These are phyloP conservation scores for Solanum dulcamara DNA, from an alignment of 257 asterid species.

Conservation along the genomic window DNA sequence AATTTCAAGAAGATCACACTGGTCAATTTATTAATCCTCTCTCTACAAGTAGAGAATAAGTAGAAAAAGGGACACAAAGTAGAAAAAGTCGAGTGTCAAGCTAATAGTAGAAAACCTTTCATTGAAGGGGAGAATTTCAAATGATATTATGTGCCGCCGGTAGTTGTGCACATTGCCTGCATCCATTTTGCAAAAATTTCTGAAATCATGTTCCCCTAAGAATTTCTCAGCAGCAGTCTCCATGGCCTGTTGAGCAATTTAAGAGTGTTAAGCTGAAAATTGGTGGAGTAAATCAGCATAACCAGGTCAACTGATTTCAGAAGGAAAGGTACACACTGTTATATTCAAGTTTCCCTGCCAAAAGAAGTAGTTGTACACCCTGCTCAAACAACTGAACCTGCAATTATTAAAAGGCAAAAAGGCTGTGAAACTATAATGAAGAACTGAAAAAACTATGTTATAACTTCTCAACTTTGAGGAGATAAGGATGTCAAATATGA, in stretches of 20 bases:
- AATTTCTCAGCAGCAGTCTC: slow-evolving; percentile 73
- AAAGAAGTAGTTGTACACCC: slow-evolving; percentile 90
- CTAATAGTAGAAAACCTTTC: slow-evolving; percentile 46
- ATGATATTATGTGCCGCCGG: slow-evolving; percentile 45
- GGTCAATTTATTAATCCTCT: neutral
- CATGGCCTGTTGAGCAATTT: slow-evolving; percentile 49
- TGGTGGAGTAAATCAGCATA: neutral
- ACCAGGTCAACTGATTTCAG: neutral
- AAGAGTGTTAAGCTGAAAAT: slow-evolving; percentile 2
- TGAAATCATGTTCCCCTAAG: slow-evolving; percentile 89
- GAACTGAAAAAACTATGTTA: neutral
- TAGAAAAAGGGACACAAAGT: neutral
- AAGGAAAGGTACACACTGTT: slow-evolving; percentile 25
- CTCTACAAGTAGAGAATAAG: neutral
- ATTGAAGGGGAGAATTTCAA: slow-evolving; percentile 50
- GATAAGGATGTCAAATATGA: neutral
- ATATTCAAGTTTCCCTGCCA: slow-evolving; percentile 71
- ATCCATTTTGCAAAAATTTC: slow-evolving; percentile 98
- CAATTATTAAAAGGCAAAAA: slow-evolving; percentile 1
- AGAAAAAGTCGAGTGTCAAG: neutral
- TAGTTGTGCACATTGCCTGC: slow-evolving; percentile 85
- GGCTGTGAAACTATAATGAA: neutral
- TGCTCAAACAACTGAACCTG: slow-evolving; percentile 91
- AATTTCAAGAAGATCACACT: neutral
- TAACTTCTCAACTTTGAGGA: neutral